A percentile compares a stretch with the other conserved stretches of the same genome.
Evolutionary conservation across 345 rosid genomes (phyloP).

Genomic region (Fremontodendron californicum): DNA sequence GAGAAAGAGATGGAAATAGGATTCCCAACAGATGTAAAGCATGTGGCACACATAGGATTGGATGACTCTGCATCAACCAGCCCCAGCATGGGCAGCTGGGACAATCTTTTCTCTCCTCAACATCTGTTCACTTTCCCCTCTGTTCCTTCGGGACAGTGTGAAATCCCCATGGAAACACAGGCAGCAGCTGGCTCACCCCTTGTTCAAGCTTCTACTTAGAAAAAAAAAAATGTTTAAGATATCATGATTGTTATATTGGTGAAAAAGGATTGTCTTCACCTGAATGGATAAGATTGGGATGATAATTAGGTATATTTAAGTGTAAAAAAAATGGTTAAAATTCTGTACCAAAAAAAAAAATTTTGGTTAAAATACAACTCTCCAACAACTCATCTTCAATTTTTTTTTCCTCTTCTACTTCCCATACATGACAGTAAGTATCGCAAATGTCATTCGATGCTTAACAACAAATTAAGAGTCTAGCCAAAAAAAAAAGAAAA

Average conservation of each 20-base stretch:
- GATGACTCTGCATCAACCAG: constrained; percentile 25
- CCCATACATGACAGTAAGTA: too few relatives aligned
- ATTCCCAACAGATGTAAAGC: constrained; percentile 70
- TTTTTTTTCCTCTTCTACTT: too few relatives aligned
- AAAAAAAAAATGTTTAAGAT: not conserved
- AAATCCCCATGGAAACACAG: constrained; percentile 12
- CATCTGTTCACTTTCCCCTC: constrained; percentile 1
- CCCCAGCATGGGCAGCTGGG: constrained; percentile 1
- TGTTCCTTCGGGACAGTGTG: constrained; percentile 16
- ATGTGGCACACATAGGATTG: constrained; percentile 69
- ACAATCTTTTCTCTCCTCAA: not conserved
- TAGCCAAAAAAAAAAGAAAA: too few relatives aligned
- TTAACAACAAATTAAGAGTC: too few relatives aligned
- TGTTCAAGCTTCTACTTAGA: constrained; percentile 6
- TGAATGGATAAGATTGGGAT: not conserved
- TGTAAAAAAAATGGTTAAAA: too few relatives aligned
- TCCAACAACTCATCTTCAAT: too few relatives aligned
- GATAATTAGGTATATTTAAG: too few relatives aligned
- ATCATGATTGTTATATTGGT: not conserved
- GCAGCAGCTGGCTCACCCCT: not conserved
- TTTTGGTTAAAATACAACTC: too few relatives aligned
- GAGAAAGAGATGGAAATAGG: constrained; percentile 63
- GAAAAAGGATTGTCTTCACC: not conserved
- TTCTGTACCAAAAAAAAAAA: too few relatives aligned
- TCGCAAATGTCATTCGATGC: too few relatives aligned